Conservation (phyloP, 768 basidiomycete species). For the Lyophyllum atratum region DNA sequence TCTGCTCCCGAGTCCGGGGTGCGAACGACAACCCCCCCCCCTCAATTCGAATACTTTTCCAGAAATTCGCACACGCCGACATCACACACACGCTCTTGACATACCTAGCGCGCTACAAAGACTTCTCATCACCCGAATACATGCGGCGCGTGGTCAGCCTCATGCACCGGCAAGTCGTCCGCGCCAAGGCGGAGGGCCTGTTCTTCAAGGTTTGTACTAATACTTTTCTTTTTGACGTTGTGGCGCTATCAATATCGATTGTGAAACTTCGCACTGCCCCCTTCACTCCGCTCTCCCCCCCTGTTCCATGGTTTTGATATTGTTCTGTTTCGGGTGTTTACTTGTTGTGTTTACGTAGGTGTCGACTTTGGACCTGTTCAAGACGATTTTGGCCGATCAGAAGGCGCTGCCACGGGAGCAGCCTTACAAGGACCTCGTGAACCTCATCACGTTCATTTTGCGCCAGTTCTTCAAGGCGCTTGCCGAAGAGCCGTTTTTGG, state of each 20-base stretch:
- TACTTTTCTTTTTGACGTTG: conserved; percentile 20
- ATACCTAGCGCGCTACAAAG: conserved; percentile 83
- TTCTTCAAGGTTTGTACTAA: conserved; percentile 82
- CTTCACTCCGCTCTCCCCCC: too few relatives aligned
- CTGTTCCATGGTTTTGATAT: neutral
- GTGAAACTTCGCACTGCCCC: too few relatives aligned
- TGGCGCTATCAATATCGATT: too few relatives aligned
- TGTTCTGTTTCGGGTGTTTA: neutral
- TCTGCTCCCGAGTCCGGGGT: conserved; percentile 9
- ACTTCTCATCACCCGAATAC: conserved; percentile 76
- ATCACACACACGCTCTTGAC: conserved; percentile 82
- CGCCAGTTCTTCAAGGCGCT: conserved; percentile 94
- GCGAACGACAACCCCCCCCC: neutral
- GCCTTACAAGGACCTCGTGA: conserved; percentile 80
- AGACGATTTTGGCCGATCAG: conserved; percentile 80
- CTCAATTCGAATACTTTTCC: neutral
- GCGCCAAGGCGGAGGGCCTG: conserved; percentile 88
- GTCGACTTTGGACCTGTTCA: conserved; percentile 87
- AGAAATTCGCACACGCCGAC: conserved; percentile 91
- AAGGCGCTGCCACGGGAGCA: conserved; percentile 77
- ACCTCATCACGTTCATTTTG: conserved; percentile 83
- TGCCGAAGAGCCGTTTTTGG: conserved; percentile 80
- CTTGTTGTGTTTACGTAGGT: conserved; percentile 53
- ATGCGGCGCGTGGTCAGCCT: conserved; percentile 90
- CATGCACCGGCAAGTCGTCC: conserved; percentile 89